Conservation (phyloP, 768 basidiomycete genomes). For the Mycena venus region DNA sequence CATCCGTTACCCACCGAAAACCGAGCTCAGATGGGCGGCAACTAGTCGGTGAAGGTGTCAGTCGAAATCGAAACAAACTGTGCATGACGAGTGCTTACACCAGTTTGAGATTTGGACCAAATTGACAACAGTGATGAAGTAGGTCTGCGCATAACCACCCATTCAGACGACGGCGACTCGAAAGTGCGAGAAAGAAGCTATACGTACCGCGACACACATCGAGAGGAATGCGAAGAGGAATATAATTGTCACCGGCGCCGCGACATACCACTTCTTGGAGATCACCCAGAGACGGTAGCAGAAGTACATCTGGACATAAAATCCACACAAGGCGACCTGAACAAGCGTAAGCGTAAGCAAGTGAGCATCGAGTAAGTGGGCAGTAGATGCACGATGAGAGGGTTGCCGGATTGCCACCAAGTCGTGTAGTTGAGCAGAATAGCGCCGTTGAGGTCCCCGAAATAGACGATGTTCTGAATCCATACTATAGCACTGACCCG, state of each 20-base stretch:
- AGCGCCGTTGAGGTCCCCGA: slow-evolving; percentile 45
- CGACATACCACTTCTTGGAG: slow-evolving; percentile 40
- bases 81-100: slow-evolving; percentile 36
- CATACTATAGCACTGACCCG: slow-evolving; percentile 43
- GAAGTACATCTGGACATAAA: slow-evolving; percentile 50
- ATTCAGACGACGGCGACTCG: neutral
- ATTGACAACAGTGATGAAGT: slow-evolving; percentile 37
- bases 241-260: slow-evolving; percentile 36
- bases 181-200: neutral
- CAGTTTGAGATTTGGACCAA: slow-evolving; percentile 38
- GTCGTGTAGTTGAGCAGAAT: slow-evolving; percentile 45
- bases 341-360: neutral
- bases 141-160: slow-evolving; percentile 35
- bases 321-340: slow-evolving; percentile 46
- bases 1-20: slow-evolving; percentile 39
- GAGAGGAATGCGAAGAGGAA: slow-evolving; percentile 45
- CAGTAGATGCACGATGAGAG: slow-evolving; percentile 42
- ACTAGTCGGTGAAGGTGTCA: slow-evolving; percentile 35
- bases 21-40: slow-evolving; percentile 43
- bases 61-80: neutral
- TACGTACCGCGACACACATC: slow-evolving; percentile 42
- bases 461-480: slow-evolving; percentile 44
- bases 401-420: slow-evolving; percentile 50
- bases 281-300: slow-evolving; percentile 46
- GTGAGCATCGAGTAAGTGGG: neutral